These are phyloP conservation scores for Ilex paraguariensis DNA, from an alignment of 305 asterid species.

Conservation along the genomic window DNA sequence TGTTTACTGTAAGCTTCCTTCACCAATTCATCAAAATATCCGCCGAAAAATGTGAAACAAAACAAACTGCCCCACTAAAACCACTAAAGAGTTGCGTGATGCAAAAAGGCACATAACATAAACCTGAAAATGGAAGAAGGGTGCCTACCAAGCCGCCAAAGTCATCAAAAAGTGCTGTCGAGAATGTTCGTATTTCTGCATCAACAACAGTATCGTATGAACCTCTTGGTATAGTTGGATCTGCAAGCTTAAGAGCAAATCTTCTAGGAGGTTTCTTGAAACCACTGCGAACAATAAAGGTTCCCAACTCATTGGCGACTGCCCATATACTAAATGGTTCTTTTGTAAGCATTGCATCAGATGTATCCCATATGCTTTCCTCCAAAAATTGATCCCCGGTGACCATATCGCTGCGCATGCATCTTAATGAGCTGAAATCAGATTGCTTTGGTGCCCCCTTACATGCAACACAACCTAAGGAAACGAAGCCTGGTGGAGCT, in stretches of 20 bases:
- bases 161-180: conserved; percentile 94
- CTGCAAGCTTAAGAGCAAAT: conserved; percentile 83
- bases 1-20: too few species aligned
- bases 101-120: not conserved
- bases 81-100: too few species aligned
- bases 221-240: conserved; percentile 51
- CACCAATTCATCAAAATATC: too few species aligned
- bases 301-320: conserved; percentile 68
- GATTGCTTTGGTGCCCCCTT: conserved; percentile 78
- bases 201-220: conserved; percentile 65
- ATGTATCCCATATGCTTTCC: conserved; percentile 89
- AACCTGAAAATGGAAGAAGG: conserved; percentile 1
- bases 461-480: conserved; percentile 85
- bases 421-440: conserved; percentile 75
- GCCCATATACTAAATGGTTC: conserved; percentile 84
- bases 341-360: conserved; percentile 54
- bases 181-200: conserved; percentile 82
- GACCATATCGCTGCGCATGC: conserved; percentile 87
- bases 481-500: conserved; percentile 92
- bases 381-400: conserved; percentile 68
- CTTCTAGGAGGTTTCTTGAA: conserved; percentile 85
- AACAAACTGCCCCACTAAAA: too few species aligned
- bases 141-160: conserved; percentile 82
- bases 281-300: conserved; percentile 77
- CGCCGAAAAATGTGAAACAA: too few species aligned